These are phyloP conservation scores for Lactifluus volemus DNA, from an alignment of 768 basidiomycete species.

Conservation along the genomic window DNA sequence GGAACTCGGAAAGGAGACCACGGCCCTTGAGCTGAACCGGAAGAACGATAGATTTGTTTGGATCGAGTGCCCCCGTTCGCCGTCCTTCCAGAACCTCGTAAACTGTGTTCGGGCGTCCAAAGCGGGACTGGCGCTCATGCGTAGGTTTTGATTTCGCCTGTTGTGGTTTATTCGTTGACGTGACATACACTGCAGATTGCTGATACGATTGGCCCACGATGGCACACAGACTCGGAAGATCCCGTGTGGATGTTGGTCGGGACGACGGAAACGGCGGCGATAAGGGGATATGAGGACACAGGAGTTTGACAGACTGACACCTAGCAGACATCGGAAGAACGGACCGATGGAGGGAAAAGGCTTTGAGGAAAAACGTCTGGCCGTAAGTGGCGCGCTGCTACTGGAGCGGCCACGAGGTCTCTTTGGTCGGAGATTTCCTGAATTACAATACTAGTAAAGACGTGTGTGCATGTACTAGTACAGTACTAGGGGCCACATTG, in stretches of 20 bases:
- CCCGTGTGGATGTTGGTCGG: not conserved
- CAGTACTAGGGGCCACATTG: too few relatives aligned
- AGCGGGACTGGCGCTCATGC: constrained; percentile 11
- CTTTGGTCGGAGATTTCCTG: too few relatives aligned
- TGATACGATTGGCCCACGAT: not conserved
- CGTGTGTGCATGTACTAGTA: too few relatives aligned
- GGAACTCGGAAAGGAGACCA: not conserved
- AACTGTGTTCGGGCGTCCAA: not conserved
- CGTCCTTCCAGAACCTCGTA: not conserved
- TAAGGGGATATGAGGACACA: not conserved
- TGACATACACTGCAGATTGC: not conserved
- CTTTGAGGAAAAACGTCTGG: not conserved
- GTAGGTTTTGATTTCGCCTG: not conserved
- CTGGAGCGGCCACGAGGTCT: too few relatives aligned
- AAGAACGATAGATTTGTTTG: constrained; percentile 8
- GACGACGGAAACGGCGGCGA: not conserved
- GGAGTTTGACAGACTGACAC: not conserved
- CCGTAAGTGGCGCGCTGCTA: too few relatives aligned
- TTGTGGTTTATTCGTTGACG: not conserved
- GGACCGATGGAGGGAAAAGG: not conserved
- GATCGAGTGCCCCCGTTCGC: not conserved
- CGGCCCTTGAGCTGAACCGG: constrained; percentile 5
- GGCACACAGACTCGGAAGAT: not conserved
- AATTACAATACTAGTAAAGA: too few relatives aligned
- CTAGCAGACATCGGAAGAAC: not conserved